Conservation (phyloP, 129 eudicot genomes). For the Pulicaria dysenterica region DNA sequence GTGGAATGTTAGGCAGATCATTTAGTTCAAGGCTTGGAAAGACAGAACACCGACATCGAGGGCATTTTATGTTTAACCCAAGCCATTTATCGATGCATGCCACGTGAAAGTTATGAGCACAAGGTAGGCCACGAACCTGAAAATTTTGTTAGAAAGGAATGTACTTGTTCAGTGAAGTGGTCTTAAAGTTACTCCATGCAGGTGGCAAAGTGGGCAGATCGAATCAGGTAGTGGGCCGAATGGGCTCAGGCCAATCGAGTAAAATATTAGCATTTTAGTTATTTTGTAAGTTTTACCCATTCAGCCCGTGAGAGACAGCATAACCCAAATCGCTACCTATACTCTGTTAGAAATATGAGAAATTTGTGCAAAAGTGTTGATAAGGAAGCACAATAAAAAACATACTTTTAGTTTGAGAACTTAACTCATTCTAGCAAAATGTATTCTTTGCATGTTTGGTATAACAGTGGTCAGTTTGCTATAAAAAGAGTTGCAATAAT, state of each 20-base stretch:
- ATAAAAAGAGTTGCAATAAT: neutral
- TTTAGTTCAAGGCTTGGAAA: slow-evolving; percentile 86
- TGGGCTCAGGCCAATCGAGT: neutral
- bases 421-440: neutral
- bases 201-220: neutral
- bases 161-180: neutral
- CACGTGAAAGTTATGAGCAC: slow-evolving; percentile 96
- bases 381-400: too few species aligned
- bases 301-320: neutral
- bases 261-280: neutral
- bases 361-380: too few species aligned
- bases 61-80: slow-evolving; percentile 84
- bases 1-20: slow-evolving; percentile 68
- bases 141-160: slow-evolving; percentile 18
- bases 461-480: neutral
- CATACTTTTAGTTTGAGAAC: too few species aligned
- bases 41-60: slow-evolving; percentile 87
- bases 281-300: neutral
- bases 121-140: slow-evolving; percentile 96
- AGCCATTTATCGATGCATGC: slow-evolving; percentile 99
- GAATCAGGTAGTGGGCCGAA: neutral
- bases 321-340: neutral
- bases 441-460: neutral
- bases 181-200: too few species aligned
- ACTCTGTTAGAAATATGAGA: too few species aligned